Base-by-base conservation (phyloP, 768 basidiomycete genomes). In the Mycena metata region DNA sequence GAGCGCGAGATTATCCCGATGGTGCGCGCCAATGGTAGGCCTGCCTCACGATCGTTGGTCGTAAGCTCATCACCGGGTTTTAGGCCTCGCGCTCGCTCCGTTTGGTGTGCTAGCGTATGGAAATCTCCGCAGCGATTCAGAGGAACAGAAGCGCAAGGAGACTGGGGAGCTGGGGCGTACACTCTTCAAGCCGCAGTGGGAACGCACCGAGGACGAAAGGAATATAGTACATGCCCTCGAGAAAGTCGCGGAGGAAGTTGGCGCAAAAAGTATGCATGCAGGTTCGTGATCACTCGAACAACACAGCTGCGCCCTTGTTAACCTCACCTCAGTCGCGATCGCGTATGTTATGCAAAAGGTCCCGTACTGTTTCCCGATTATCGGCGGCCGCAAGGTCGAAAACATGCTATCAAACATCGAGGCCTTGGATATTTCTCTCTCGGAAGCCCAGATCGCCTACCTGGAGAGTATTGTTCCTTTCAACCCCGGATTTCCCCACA, bases 261-360 rank as follows among this genome's bases (percentile, higher is more conserved):
- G 87, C 0, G 81, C 82, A 5, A 80, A 84, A 70, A 76, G 77
- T 55, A 79, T 89, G 69, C 83, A 83, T 8, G 77, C 88, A 30
- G 83, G 86, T 85, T 63, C 61, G 80, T 74, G 3, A 17, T 15
- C 5, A 24, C 16, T 30, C 30, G 6, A 13, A 60, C 16, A 58
- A 60, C 54, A 60, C 54, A 24, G 1, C 24, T 26, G 12, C 41
- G 13, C 5, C 11, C 41, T 16, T 19, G 21, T 11, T 24, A 21
- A 43, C 39, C 9, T 57, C 39, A 5, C 41, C 23, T 30, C 30
- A 84, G 85, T 87, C 5, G 86, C 86, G 10, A 84, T 89, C 66
- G 85, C 86, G 16, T 88, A 87, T 65, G 76, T 89, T 13, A 77
- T 89, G 77, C 84, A 87, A 47, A 89, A 88, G 74, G 79, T 83